phyloP scores from a whole-genome alignment of 2,329 filamentous ascomycete species.

The Exophiala alcalophila region DNA sequence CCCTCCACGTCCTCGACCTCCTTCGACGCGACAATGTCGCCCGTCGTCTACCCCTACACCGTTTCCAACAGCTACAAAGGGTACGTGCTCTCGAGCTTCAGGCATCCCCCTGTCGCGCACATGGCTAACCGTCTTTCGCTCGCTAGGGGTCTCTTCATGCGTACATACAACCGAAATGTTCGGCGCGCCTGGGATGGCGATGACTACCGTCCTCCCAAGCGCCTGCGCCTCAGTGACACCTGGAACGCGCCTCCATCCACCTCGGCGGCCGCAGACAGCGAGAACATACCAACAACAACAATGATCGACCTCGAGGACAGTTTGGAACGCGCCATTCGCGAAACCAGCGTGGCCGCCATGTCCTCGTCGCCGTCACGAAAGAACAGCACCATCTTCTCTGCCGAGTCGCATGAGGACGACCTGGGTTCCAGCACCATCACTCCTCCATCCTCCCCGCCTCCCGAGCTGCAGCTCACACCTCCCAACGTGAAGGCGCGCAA shows the following conservation, averaged over 20 bases:
- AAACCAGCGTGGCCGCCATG: constrained; percentile 44
- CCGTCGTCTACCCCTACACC: constrained; percentile 42
- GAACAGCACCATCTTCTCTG: constrained; percentile 45
- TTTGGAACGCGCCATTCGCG: constrained; percentile 48
- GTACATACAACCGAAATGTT: constrained; percentile 48
- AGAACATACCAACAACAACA: constrained; percentile 26
- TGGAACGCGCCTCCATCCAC: constrained; percentile 26
- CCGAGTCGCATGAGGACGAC: constrained; percentile 41
- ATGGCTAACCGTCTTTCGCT: constrained; percentile 10
- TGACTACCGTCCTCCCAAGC: constrained; percentile 42
- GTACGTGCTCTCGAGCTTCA: constrained; percentile 33
- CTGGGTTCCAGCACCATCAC: constrained; percentile 41
- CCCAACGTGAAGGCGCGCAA: constrained; percentile 45
- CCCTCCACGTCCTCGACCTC: constrained; percentile 2
- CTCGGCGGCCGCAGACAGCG: constrained; percentile 25
- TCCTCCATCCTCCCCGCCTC: constrained; percentile 53
- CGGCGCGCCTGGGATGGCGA: constrained; percentile 49
- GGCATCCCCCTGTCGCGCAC: constrained; percentile 9
- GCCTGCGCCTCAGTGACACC: constrained; percentile 42
- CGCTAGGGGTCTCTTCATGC: constrained; percentile 47
- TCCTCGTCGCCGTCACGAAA: constrained; percentile 48
- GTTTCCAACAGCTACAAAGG: constrained; percentile 52
- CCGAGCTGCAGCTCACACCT: constrained; percentile 40
- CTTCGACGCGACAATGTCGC: constrained; percentile 26
- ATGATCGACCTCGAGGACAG: constrained; percentile 43